Conservation (phyloP, 1,284 basidiomycete species). For the Cutaneotrichosporon dermatis region DNA sequence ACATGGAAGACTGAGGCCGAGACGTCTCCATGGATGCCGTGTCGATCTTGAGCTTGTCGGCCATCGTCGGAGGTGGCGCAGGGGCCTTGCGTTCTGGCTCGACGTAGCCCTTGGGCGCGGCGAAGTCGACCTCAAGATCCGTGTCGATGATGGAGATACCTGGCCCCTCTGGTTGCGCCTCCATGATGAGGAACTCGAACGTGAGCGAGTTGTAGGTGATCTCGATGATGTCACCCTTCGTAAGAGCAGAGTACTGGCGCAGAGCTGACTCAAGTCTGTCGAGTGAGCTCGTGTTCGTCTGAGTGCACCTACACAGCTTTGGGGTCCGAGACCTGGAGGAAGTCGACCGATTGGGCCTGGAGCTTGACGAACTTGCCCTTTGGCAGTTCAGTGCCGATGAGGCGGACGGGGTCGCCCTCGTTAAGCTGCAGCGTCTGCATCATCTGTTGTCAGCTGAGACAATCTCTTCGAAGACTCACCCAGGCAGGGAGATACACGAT, state of each 20-base stretch:
- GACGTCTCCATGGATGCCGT: constrained; percentile 67
- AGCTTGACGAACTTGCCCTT: constrained; percentile 97
- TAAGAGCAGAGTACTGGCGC: constrained; percentile 85
- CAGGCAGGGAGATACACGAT: constrained; percentile 93
- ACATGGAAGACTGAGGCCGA: constrained; percentile 60
- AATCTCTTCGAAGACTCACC: constrained; percentile 48
- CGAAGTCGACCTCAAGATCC: constrained; percentile 70
- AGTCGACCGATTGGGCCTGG: constrained; percentile 91
- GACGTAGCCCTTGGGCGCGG: constrained; percentile 61
- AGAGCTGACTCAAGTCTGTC: constrained; percentile 86
- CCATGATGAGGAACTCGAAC: constrained; percentile 95
- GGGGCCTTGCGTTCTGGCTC: constrained; percentile 84
- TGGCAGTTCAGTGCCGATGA: constrained; percentile 78
- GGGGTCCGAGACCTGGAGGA: constrained; percentile 82
- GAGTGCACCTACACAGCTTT: constrained; percentile 73
- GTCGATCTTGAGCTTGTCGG: constrained; percentile 93
- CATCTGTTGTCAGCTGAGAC: constrained; percentile 57
- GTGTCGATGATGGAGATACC: constrained; percentile 92
- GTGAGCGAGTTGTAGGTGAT: constrained; percentile 87
- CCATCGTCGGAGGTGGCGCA: constrained; percentile 85
- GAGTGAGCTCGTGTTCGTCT: neutral
- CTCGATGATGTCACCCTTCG: constrained; percentile 87
- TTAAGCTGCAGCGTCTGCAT: constrained; percentile 86
- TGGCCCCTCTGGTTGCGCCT: constrained; percentile 76
- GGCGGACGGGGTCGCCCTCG: constrained; percentile 91